These are phyloP conservation scores for Serendipita sp. DNA, from an alignment of 768 basidiomycete genomes.

Conservation along the genomic window DNA sequence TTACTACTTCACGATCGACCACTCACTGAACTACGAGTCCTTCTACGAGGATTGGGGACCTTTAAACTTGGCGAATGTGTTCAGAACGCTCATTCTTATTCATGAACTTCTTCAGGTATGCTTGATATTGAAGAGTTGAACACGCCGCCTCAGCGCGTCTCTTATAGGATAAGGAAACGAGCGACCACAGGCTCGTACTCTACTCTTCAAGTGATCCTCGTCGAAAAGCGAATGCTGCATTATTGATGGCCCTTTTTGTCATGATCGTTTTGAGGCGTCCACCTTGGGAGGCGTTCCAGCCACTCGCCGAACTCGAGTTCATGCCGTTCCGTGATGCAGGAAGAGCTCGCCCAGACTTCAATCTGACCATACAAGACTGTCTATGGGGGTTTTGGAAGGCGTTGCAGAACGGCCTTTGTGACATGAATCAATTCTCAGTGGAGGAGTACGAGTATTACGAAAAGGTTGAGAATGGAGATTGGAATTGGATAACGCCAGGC, in stretches of 20 bases:
- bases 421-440: conserved; percentile 85
- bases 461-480: conserved; percentile 88
- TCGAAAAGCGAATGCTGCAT: conserved; percentile 81
- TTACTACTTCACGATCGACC: conserved; percentile 87
- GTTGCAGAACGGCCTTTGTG: conserved; percentile 81
- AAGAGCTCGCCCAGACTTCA: conserved; percentile 80
- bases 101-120: conserved; percentile 72
- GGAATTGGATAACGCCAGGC: conserved; percentile 87
- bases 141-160: neutral
- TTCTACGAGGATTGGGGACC: conserved; percentile 96
- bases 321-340: conserved; percentile 96
- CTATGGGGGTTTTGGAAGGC: conserved; percentile 79
- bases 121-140: conserved; percentile 6
- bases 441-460: conserved; percentile 91
- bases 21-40: conserved; percentile 78
- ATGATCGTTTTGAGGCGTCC: conserved; percentile 82
- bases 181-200: conserved; percentile 60
- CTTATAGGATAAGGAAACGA: conserved; percentile 54
- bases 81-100: conserved; percentile 80
- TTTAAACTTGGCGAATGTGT: conserved; percentile 81
- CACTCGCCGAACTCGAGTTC: conserved; percentile 81
- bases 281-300: conserved; percentile 91
- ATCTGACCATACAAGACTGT: conserved; percentile 84
- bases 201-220: conserved; percentile 78
- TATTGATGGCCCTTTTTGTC: conserved; percentile 85